phyloP scores from a whole-genome alignment of 345 rosid species.

The Arabidopsis thaliana region TAIR10.1 NC_003070.9:16688501-16689000 shows the following conservation, averaged over 20 bases:
- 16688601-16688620: conserved; percentile 59
- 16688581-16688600: conserved; percentile 60
- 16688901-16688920: conserved; percentile 62
- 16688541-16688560: conserved; percentile 61
- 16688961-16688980: conserved; percentile 73
- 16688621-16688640: conserved; percentile 63
- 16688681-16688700: conserved; percentile 69
- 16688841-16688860: conserved; percentile 52
- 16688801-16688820: conserved; percentile 54
- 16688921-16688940: conserved; percentile 55
- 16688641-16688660: conserved; percentile 78
- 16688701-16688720: conserved; percentile 69
- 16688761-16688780: conserved; percentile 53
- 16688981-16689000: conserved; percentile 72
- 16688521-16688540: conserved; percentile 45
- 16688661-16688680: conserved; percentile 78
- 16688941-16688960: conserved; percentile 56
- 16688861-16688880: conserved; percentile 55
- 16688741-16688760: conserved; percentile 67
- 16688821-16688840: conserved; percentile 57
- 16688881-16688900: conserved; percentile 79
- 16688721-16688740: conserved; percentile 65
- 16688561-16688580: conserved; percentile 62
- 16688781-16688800: conserved; percentile 58
- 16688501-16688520: conserved; percentile 56